These are phyloP conservation scores for Lipomyces mesembrius DNA, from an alignment of 805 yeast genomes.

Conservation along the genomic window DNA sequence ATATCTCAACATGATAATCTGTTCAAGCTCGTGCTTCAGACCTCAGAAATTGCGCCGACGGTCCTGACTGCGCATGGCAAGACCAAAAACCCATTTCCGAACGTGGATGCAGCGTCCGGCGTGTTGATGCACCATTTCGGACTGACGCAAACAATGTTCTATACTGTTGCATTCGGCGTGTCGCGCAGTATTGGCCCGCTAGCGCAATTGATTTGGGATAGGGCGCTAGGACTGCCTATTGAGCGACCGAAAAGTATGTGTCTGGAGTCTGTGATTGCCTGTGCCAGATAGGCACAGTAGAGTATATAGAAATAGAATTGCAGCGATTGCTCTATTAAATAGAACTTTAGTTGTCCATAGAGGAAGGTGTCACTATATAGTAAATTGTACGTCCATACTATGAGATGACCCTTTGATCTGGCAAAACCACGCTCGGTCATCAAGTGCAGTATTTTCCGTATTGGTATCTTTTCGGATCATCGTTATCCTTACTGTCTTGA, in stretches of 20 bases:
- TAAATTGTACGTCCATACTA: no score
- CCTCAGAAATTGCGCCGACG: constrained; percentile 73
- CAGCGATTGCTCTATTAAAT: no score
- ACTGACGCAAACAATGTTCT: constrained; percentile 69
- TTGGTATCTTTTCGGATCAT: no score
- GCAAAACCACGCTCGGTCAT: no score
- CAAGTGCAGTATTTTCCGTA: no score
- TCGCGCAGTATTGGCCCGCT: constrained; percentile 80
- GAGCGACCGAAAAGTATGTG: constrained; percentile 68
- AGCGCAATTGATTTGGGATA: constrained; percentile 78
- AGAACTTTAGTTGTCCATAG: no score
- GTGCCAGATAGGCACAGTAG: not conserved
- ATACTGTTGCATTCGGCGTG: constrained; percentile 82
- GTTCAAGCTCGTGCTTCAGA: constrained; percentile 67
- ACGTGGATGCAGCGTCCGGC: constrained; percentile 81
- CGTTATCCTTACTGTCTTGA: no score
- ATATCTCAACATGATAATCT: constrained; percentile 62
- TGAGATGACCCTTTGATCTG: no score
- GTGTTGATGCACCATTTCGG: constrained; percentile 82
- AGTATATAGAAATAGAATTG: not conserved
- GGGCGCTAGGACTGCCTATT: constrained; percentile 75
- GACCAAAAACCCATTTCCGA: constrained; percentile 85
- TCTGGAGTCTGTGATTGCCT: constrained; percentile 5
- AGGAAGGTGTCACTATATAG: no score
- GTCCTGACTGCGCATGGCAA: constrained; percentile 79